Evolutionary conservation across 371 early-diverging fungal species (phyloP).

Genomic region (Mucor lusitanicus): DNA sequence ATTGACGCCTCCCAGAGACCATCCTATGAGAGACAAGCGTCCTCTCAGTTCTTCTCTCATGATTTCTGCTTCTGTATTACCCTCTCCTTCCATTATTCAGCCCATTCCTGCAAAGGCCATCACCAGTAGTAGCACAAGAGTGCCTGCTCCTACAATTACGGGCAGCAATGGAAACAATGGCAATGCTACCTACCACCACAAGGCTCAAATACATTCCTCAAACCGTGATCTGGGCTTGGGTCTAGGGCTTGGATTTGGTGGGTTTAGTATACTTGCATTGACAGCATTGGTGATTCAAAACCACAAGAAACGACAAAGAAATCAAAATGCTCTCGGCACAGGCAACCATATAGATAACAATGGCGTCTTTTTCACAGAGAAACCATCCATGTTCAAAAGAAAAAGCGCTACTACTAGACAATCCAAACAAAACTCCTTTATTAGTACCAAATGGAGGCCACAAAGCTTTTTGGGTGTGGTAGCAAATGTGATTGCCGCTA

Average conservation of each 20-base stretch:
- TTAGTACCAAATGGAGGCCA: neutral
- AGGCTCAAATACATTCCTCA: neutral
- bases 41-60: neutral
- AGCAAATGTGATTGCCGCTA: neutral
- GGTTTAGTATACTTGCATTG: neutral
- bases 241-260: neutral
- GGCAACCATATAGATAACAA: neutral
- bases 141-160: neutral
- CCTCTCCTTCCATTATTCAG: neutral
- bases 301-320: neutral
- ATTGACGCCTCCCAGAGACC: neutral
- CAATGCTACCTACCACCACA: neutral
- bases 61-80: neutral
- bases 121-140: neutral
- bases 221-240: neutral
- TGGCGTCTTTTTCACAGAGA: neutral
- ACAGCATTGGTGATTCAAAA: neutral
- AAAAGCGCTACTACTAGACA: neutral
- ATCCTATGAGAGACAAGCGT: neutral
- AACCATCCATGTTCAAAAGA: neutral
- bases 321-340: neutral
- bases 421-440: neutral
- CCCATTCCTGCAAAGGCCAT: neutral
- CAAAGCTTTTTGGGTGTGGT: neutral
- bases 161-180: neutral